phyloP scores from a whole-genome alignment of 2,329 filamentous ascomycete genomes.

The Rhytidhysteron rufulum region DNA sequence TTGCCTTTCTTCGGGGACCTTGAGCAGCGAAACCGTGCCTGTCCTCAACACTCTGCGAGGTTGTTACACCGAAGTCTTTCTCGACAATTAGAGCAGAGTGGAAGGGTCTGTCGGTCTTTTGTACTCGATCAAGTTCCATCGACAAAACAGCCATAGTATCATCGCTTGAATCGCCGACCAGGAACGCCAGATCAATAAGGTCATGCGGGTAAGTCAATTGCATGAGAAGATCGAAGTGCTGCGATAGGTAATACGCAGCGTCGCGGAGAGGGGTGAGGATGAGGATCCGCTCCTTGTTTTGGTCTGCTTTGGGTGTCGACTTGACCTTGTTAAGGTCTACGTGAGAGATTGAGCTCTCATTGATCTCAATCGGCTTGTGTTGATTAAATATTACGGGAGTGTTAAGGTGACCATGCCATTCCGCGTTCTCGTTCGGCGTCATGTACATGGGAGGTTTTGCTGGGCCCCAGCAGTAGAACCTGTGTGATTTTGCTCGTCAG shows the following conservation, averaged over 20 bases:
- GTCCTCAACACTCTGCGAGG: slow-evolving; percentile 77
- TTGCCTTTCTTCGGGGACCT: slow-evolving; percentile 81
- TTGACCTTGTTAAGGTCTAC: slow-evolving; percentile 81
- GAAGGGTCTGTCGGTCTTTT: slow-evolving; percentile 78
- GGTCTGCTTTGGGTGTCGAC: slow-evolving; percentile 72
- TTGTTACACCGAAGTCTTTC: slow-evolving; percentile 78
- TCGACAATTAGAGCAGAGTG: slow-evolving; percentile 78
- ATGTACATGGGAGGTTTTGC: slow-evolving; percentile 95
- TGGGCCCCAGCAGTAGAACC: slow-evolving; percentile 97
- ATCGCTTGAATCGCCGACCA: slow-evolving; percentile 87
- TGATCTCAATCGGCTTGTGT: slow-evolving; percentile 81
- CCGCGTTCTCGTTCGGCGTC: slow-evolving; percentile 81
- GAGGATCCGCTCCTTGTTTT: slow-evolving; percentile 82
- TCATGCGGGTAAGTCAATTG: slow-evolving; percentile 92
- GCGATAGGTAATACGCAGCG: slow-evolving; percentile 73
- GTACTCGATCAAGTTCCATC: slow-evolving; percentile 81
- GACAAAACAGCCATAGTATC: slow-evolving; percentile 86
- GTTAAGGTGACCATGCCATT: slow-evolving; percentile 83
- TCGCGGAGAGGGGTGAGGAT: slow-evolving; percentile 92
- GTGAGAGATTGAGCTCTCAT: slow-evolving; percentile 71
- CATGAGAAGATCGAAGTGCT: slow-evolving; percentile 90
- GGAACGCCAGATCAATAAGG: slow-evolving; percentile 90
- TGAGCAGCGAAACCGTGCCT: slow-evolving; percentile 85
- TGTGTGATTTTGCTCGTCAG: slow-evolving; percentile 41
- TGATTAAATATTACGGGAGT: slow-evolving; percentile 97